Evolutionary conservation across 2,329 filamentous ascomycete genomes (phyloP).

Genomic region (Fusarium ramigenum): DNA sequence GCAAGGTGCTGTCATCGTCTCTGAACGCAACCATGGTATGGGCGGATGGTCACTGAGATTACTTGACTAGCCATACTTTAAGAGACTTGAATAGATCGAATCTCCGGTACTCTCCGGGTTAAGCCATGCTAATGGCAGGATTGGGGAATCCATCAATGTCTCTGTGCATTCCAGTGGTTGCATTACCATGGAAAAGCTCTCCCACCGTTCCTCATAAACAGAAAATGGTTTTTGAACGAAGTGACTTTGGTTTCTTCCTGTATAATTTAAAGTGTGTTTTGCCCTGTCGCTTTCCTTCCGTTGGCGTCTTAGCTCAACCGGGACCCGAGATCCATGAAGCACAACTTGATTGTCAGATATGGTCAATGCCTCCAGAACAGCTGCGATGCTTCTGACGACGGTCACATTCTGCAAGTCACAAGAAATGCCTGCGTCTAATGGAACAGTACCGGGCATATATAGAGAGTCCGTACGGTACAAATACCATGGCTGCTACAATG

Average conservation of each 20-base stretch:
- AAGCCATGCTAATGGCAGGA: neutral
- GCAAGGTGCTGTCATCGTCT: neutral
- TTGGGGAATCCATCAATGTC: slow-evolving; percentile 13
- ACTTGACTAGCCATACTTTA: neutral
- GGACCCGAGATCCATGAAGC: too few relatives aligned
- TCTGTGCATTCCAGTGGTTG: slow-evolving; percentile 16
- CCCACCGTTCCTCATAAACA: neutral
- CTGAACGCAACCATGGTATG: neutral
- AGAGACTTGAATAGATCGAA: neutral
- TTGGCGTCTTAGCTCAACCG: neutral
- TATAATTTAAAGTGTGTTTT: neutral
- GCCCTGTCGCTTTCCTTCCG: neutral
- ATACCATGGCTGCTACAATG: slow-evolving; percentile 68
- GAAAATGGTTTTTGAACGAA: neutral
- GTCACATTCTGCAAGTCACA: slow-evolving; percentile 21
- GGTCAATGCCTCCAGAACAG: neutral
- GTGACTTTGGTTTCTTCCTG: neutral
- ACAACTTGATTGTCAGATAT: neutral
- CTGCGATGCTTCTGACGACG: slow-evolving; percentile 18
- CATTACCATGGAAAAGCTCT: neutral
- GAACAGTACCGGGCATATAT: slow-evolving; percentile 45
- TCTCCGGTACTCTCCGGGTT: neutral
- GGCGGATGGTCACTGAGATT: too few relatives aligned
- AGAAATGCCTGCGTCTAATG: slow-evolving; percentile 22
- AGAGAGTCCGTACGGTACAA: slow-evolving; percentile 51